Base-by-base conservation (phyloP, 192 early-diverging fungal genomes). In the Coemansia sp. region DNA sequence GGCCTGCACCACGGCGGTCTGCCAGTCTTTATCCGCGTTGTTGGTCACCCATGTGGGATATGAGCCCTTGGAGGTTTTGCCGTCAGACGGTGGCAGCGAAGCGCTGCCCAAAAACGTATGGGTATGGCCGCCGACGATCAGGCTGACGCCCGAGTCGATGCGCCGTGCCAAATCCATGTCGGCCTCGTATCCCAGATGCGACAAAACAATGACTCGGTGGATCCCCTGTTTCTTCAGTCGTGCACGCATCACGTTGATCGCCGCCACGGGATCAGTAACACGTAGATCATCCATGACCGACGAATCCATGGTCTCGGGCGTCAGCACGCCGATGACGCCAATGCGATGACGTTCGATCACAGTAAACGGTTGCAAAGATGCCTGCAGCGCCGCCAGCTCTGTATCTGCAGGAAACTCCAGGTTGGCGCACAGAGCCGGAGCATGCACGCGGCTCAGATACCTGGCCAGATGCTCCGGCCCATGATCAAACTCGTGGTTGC, bases 401-500 rank as follows among this genome's bases (percentile, higher is more conserved):
- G 72, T 41, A 43, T 51, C 61, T 20, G 61, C 39, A 28, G 61
- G 61, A 20, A 74, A 77, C 33, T 91, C 85, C 51, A 93, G 77
- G 73, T 92, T 94, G 66, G 91, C 85, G 54, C 87, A 89, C 2
- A 94, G 71, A 14, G 90, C 84, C 8, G 91, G 88, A 55, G 89
- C 87, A 12, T 79, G 85, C 15, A 92, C 83, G 62, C 84, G 74
- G 33, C 73, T 72, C 78, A 89, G 68, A 70, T 88, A 91, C 8
- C 52, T 61, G 8, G 76, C 85, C n/a, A 91, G 71, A 65, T 86
- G 76, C 20, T 74, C 73, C 4, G 86, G 81, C 0, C 91, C 91
- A 11, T 81, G 78, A 75, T 94, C 93, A 57, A 91, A 92, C 74
- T 94, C 91, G 72, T 94, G 93, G 71, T 91, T 90, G 57, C 89